Conservation (phyloP, 2,329 filamentous ascomycete species). For the Colletotrichum trifolii region DNA sequence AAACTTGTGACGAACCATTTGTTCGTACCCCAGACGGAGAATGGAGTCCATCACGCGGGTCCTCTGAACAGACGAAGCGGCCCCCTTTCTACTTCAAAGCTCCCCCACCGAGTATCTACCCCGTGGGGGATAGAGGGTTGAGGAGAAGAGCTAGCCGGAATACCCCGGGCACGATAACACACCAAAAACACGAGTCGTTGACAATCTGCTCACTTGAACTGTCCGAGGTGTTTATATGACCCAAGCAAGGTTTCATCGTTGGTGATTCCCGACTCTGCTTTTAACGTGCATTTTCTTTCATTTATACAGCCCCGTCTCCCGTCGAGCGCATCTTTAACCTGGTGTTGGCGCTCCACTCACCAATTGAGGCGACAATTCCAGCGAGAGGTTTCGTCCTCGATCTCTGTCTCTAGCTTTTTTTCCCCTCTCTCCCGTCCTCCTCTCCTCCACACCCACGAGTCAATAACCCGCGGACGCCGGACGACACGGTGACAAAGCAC, state of each 20-base stretch:
- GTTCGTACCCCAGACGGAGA: no score
- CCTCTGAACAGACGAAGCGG: no score
- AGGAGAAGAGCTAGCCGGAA: conserved; percentile 4
- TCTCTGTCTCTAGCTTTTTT: neutral
- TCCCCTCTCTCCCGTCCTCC: neutral
- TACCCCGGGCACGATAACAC: conserved; percentile 8
- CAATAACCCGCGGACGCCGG: neutral
- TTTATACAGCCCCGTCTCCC: neutral
- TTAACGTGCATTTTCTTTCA: neutral
- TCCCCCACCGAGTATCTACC: conserved; percentile 22
- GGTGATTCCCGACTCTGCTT: neutral
- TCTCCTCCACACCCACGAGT: neutral
- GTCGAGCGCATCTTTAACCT: neutral
- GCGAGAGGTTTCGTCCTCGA: neutral
- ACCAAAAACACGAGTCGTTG: conserved; percentile 10
- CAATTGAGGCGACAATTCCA: neutral
- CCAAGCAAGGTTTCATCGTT: conserved; percentile 3
- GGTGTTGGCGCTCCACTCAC: neutral
- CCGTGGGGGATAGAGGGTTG: conserved; percentile 10
- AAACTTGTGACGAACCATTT: no score
- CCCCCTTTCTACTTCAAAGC: neutral
- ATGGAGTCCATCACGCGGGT: no score
- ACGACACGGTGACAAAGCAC: neutral
- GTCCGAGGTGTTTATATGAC: neutral
- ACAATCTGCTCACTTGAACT: neutral